phyloP scores from a whole-genome alignment of 179 eudicot genomes.

The Amaranthus tricolor region DNA sequence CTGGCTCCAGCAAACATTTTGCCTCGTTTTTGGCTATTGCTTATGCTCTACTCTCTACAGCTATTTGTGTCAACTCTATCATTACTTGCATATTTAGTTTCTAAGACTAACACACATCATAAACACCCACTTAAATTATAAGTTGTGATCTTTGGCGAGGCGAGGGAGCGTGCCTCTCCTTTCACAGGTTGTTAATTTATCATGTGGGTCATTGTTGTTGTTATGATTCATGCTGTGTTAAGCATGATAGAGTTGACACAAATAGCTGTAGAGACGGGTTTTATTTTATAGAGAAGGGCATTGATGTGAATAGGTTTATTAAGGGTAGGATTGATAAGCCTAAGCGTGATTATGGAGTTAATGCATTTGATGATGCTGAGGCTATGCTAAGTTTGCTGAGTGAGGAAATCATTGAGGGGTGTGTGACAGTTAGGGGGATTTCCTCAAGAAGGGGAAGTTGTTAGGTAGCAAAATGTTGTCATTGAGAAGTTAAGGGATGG shows the following conservation, averaged over 20 bases:
- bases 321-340: conserved; percentile 33
- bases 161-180: background rate
- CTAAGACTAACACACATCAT: too few relatives aligned
- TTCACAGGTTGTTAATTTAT: conserved; percentile 32
- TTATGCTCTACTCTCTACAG: too few relatives aligned
- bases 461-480: conserved; percentile 25
- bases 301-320: conserved; percentile 29
- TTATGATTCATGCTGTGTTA: conserved; percentile 19
- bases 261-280: conserved; percentile 16
- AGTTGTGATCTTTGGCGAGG: too few relatives aligned
- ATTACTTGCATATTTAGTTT: too few relatives aligned
- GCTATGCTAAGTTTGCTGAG: conserved; percentile 70
- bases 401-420: conserved; percentile 47
- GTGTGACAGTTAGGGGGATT: conserved; percentile 38
- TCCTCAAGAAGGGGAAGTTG: conserved; percentile 31
- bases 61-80: too few relatives aligned
- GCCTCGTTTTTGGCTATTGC: too few relatives aligned
- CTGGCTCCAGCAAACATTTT: too few relatives aligned
- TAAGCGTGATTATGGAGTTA: conserved; percentile 27
- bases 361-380: conserved; percentile 53
- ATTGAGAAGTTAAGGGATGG: conserved; percentile 20
- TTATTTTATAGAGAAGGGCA: conserved; percentile 28
- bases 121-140: too few relatives aligned
- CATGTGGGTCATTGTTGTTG: conserved; percentile 35
- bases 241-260: conserved; percentile 14